A percentile compares a stretch with the other conserved stretches of the same genome.
These are phyloP conservation scores for Adansonia grandidieri DNA, from an alignment of 441 rosid species.

Conservation along the genomic window DNA sequence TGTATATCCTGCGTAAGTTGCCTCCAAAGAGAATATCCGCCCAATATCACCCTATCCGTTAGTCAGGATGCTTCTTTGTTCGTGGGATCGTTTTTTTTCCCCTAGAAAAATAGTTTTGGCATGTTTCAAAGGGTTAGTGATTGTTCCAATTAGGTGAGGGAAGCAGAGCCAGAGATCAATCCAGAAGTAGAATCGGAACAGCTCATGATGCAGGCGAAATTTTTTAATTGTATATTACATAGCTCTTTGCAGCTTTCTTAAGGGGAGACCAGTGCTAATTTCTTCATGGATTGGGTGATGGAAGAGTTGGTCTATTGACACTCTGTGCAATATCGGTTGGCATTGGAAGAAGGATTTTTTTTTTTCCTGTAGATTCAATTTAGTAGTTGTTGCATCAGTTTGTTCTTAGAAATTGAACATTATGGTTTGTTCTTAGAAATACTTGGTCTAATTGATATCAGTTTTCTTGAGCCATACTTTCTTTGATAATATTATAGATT, in stretches of 20 bases:
- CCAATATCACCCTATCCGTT: constrained; percentile 73
- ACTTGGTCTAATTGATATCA: not conserved
- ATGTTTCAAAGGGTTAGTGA: constrained; percentile 31
- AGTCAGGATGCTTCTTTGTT: constrained; percentile 21
- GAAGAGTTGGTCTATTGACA: not conserved
- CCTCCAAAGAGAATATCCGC: constrained; percentile 74
- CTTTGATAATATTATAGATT: no score
- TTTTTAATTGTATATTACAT: constrained; percentile 35
- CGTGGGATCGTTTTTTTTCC: constrained; percentile 15
- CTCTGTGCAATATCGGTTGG: not conserved
- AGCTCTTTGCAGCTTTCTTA: constrained; percentile 36
- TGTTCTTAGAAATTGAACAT: not conserved
- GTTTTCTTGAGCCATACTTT: no score
- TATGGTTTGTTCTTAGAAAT: not conserved
- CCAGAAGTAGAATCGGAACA: constrained; percentile 31
- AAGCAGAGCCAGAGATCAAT: constrained; percentile 30
- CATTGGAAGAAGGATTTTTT: not conserved
- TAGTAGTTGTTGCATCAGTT: not conserved
- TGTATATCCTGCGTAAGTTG: constrained; percentile 67
- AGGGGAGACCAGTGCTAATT: constrained; percentile 22
- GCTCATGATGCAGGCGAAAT: constrained; percentile 37
- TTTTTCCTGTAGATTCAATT: not conserved
- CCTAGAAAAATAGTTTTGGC: constrained; percentile 25
- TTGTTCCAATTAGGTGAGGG: constrained; percentile 24
- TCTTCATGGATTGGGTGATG: not conserved